Percentiles rank a stretch among this genome's conserved stretches.
Evolutionary conservation across 2,329 filamentous ascomycete species (phyloP).

Genomic region (Falciphora oryzae): DNA sequence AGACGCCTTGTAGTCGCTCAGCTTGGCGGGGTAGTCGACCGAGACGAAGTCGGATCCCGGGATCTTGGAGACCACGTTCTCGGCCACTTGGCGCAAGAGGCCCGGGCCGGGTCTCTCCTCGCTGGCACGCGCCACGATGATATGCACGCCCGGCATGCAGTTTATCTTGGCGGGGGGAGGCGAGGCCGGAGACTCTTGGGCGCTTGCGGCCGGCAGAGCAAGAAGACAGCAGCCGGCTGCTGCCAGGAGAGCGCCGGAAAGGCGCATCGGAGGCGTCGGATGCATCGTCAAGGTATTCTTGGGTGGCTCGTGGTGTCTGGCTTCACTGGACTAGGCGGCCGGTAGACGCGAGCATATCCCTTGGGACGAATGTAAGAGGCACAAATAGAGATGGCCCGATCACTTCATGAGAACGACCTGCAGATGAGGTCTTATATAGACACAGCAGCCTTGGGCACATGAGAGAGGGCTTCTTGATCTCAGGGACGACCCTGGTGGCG

Average conservation of each 20-base stretch:
- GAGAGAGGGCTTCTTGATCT: too few relatives aligned
- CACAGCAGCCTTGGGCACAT: too few relatives aligned
- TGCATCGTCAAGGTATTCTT: background rate
- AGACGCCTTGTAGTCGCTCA: conserved; percentile 52
- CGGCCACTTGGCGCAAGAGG: conserved; percentile 25
- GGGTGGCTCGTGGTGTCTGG: background rate
- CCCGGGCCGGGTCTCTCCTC: conserved; percentile 28
- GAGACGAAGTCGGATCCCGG: conserved; percentile 27
- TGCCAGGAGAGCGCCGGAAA: background rate
- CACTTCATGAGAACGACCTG: background rate
- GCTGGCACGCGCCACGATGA: conserved; percentile 30
- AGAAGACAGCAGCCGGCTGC: background rate
- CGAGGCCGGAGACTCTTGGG: background rate
- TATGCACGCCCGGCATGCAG: conserved; percentile 18
- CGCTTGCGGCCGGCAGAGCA: background rate
- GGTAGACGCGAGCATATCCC: background rate
- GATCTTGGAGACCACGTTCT: conserved; percentile 22
- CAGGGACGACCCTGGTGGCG: background rate
- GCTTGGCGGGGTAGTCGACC: conserved; percentile 53
- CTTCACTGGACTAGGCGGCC: background rate
- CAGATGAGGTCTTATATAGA: background rate
- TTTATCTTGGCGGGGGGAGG: background rate
- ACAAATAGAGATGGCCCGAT: background rate
- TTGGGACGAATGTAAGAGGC: background rate
- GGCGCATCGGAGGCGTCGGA: background rate